Conservation (phyloP, 768 basidiomycete genomes). For the Melanogaster broomeanus region DNA sequence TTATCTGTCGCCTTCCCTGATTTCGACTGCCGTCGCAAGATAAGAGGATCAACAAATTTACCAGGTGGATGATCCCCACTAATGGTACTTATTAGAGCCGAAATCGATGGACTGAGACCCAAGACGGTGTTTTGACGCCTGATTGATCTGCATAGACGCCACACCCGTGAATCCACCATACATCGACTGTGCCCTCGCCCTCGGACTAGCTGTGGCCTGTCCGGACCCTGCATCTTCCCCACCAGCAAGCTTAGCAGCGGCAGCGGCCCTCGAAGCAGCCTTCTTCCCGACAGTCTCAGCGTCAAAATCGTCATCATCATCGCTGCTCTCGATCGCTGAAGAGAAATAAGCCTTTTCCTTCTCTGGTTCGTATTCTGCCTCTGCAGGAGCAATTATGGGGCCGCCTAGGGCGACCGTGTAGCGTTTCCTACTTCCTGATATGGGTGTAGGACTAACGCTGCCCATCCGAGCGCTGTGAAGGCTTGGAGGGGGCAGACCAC, state of each 20-base stretch:
- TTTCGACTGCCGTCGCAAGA: conserved; percentile 65
- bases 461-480: conserved; percentile 41
- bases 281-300: conserved; percentile 61
- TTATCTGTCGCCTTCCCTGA: conserved; percentile 43
- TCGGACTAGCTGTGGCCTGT: conserved; percentile 22
- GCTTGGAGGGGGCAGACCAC: conserved; percentile 46
- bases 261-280: conserved; percentile 28
- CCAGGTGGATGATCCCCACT: conserved; percentile 10
- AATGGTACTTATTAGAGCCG: conserved; percentile 18
- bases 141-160: conserved; percentile 31
- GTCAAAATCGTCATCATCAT: conserved; percentile 36
- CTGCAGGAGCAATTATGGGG: conserved; percentile 52
- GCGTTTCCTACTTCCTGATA: conserved; percentile 57
- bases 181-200: conserved; percentile 59
- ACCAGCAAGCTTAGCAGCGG: conserved; percentile 36
- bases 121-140: conserved; percentile 29
- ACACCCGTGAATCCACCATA: conserved; percentile 37
- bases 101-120: conserved; percentile 43
- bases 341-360: conserved; percentile 48
- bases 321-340: conserved; percentile 36
- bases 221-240: conserved; percentile 21
- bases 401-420: conserved; percentile 86
- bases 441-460: conserved; percentile 70
- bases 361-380: conserved; percentile 29
- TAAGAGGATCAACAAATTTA: conserved; percentile 78